Evolutionary conservation across 768 basidiomycete species (phyloP).

Genomic region (Leccinum olivaceopallidum): DNA sequence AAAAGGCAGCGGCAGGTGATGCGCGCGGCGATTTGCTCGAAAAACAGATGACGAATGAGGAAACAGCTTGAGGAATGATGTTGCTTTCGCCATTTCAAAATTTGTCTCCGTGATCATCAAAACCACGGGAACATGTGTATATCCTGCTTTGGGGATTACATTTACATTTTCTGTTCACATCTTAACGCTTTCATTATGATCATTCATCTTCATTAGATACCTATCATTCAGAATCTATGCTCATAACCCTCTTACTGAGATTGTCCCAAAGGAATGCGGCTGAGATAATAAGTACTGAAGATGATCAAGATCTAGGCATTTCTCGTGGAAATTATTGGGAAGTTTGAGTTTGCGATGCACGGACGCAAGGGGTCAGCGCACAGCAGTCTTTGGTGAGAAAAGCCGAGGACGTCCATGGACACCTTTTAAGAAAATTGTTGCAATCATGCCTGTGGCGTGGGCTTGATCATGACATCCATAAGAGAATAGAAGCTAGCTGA

Average conservation of each 20-base stretch:
- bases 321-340: conserved; percentile 48
- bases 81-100: too few relatives aligned
- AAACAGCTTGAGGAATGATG: neutral
- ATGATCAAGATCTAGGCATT: neutral
- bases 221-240: too few relatives aligned
- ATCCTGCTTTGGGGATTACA: too few relatives aligned
- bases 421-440: neutral
- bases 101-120: too few relatives aligned
- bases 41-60: conserved; percentile 3
- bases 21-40: conserved; percentile 3
- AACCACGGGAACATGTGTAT: too few relatives aligned
- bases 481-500: neutral
- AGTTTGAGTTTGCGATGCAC: conserved; percentile 49
- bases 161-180: too few relatives aligned
- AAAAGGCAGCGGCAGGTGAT: conserved; percentile 9
- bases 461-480: neutral
- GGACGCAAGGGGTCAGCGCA: conserved; percentile 6
- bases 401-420: neutral
- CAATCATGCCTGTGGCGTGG: neutral
- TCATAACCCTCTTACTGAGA: too few relatives aligned
- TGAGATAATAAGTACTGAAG: too few relatives aligned
- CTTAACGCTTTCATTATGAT: too few relatives aligned
- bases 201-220: too few relatives aligned
- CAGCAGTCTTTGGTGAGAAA: conserved; percentile 17
- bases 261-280: too few relatives aligned